phyloP scores from a whole-genome alignment of 23 red algal species.

The Gracilariopsis chorda region DNA sequence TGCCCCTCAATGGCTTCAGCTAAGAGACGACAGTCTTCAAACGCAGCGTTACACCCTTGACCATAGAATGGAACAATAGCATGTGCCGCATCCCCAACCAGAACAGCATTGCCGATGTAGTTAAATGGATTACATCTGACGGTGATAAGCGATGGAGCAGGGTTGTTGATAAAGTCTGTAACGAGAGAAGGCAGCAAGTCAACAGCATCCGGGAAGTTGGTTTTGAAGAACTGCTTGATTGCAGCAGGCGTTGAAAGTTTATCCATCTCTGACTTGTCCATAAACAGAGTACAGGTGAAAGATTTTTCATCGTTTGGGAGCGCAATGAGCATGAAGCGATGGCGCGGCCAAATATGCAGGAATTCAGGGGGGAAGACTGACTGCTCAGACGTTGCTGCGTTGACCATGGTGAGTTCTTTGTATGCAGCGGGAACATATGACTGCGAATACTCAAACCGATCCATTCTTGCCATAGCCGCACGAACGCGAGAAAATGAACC shows the following conservation, averaged over 20 bases:
- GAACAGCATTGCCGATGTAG: slow-evolving; percentile 54
- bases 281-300: slow-evolving; percentile 94
- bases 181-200: slow-evolving; percentile 69
- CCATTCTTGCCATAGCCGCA: slow-evolving; percentile 56
- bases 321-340: slow-evolving; percentile 97
- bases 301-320: slow-evolving; percentile 88
- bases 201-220: slow-evolving; percentile 81
- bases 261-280: slow-evolving; percentile 61
- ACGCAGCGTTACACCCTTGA: slow-evolving; percentile 95
- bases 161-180: slow-evolving; percentile 62
- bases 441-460: slow-evolving; percentile 81
- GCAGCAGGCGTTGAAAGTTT: neutral
- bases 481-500: slow-evolving; percentile 91
- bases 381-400: neutral
- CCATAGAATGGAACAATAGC: slow-evolving; percentile 99
- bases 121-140: slow-evolving; percentile 87
- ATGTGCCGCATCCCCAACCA: slow-evolving; percentile 98
- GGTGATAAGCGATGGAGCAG: slow-evolving; percentile 74
- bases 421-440: slow-evolving; percentile 85
- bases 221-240: slow-evolving; percentile 70
- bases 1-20: slow-evolving; percentile 51
- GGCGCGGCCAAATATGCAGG: slow-evolving; percentile 96
- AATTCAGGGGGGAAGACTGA: slow-evolving; percentile 46
- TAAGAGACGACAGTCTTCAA: slow-evolving; percentile 85
- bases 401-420: slow-evolving; percentile 87